These are phyloP conservation scores for Hyphopichia buzzinii DNA, from an alignment of 1,139 yeast species.

Conservation along the genomic window DNA sequence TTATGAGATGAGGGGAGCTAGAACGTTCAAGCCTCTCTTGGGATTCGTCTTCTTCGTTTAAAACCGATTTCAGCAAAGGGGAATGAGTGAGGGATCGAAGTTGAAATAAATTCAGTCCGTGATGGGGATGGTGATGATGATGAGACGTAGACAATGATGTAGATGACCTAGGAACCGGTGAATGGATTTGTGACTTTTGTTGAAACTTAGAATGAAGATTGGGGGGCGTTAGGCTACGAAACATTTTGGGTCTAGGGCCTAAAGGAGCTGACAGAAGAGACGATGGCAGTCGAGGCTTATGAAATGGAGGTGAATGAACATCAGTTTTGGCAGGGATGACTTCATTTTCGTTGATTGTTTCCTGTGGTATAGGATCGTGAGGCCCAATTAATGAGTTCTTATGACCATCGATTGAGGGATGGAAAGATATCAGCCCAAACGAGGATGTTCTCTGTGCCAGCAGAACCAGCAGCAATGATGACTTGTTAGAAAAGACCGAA, in stretches of 20 bases:
- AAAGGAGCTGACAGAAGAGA: slow-evolving; percentile 6
- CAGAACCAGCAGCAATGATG: slow-evolving; percentile 31
- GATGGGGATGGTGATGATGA: slow-evolving; percentile 2
- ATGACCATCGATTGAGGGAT: slow-evolving; percentile 10
- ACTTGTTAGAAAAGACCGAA: slow-evolving; percentile 35
- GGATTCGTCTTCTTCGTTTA: slow-evolving; percentile 5
- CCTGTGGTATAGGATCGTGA: slow-evolving; percentile 17
- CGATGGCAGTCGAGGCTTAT: slow-evolving; percentile 6
- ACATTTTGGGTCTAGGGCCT: slow-evolving; percentile 1
- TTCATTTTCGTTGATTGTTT: slow-evolving; percentile 1
- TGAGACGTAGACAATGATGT: slow-evolving; percentile 4
- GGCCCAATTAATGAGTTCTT: slow-evolving; percentile 26
- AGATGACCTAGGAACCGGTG: slow-evolving; percentile 18
- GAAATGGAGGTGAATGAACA: neutral
- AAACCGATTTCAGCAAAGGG: slow-evolving; percentile 7
- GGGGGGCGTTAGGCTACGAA: slow-evolving; percentile 15
- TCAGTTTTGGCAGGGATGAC: neutral
- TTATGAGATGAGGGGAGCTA: neutral
- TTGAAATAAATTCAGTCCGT: slow-evolving; percentile 1
- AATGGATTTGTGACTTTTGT: slow-evolving; percentile 8
- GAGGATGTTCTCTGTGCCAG: slow-evolving; percentile 28
- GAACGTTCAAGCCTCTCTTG: neutral
- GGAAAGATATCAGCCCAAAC: slow-evolving; percentile 17
- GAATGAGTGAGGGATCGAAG: slow-evolving; percentile 4
- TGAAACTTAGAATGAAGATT: slow-evolving; percentile 6